Conservation (phyloP, 805 yeast genomes). For the Cyberlindnera xylosilytica region DNA sequence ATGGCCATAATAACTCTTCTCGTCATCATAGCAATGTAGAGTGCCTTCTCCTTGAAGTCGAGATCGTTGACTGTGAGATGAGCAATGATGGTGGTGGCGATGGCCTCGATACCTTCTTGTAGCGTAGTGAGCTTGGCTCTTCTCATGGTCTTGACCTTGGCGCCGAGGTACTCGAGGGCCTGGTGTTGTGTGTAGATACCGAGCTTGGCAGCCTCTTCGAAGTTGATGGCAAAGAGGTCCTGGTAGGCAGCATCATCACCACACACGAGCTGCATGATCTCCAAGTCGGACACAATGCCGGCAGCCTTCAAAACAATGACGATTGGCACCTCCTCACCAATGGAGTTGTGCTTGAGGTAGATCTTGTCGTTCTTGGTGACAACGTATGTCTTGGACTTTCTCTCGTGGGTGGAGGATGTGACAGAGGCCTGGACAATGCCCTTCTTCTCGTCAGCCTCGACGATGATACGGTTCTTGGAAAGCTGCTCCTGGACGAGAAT, state of each 20-base stretch:
- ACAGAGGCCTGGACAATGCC: slow-evolving; percentile 95
- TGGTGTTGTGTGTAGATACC: slow-evolving; percentile 90
- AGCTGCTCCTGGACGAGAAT: slow-evolving; percentile 95
- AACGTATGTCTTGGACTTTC: slow-evolving; percentile 96
- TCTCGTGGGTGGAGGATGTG: slow-evolving; percentile 95
- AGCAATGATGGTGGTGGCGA: slow-evolving; percentile 94
- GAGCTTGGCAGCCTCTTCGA: slow-evolving; percentile 87
- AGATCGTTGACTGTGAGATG: slow-evolving; percentile 82
- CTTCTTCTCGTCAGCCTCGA: slow-evolving; percentile 95
- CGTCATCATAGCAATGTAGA: slow-evolving; percentile 94
- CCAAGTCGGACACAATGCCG: slow-evolving; percentile 88
- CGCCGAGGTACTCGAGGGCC: slow-evolving; percentile 88
- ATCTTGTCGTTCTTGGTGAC: slow-evolving; percentile 87
- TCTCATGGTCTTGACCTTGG: slow-evolving; percentile 88
- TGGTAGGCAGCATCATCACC: slow-evolving; percentile 87
- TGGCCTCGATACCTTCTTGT: slow-evolving; percentile 96
- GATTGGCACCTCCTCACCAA: slow-evolving; percentile 92
- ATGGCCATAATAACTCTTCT: slow-evolving; percentile 94
- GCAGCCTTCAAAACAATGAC: slow-evolving; percentile 92
- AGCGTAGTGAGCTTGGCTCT: slow-evolving; percentile 76
- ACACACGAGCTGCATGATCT: slow-evolving; percentile 90
- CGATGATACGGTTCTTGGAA: slow-evolving; percentile 95
- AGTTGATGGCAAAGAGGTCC: slow-evolving; percentile 87
- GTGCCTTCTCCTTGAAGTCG: slow-evolving; percentile 90
- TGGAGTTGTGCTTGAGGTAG: slow-evolving; percentile 91